phyloP scores from a whole-genome alignment of 805 yeast species.

The Teunomyces cretensis region DNA sequence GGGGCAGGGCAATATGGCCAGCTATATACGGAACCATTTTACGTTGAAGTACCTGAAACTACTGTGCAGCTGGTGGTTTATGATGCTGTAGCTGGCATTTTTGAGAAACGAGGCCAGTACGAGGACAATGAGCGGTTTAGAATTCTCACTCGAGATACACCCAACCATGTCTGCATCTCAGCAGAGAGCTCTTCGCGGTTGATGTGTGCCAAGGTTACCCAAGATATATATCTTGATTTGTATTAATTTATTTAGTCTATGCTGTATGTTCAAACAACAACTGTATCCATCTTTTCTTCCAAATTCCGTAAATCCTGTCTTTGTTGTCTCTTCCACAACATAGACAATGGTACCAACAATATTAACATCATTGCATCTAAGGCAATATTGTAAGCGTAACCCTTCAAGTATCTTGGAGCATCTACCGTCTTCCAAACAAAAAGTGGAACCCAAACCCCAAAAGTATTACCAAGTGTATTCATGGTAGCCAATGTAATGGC shows the following conservation, averaged over 20 bases:
- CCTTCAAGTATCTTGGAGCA: slow-evolving; percentile 21
- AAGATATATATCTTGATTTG: neutral
- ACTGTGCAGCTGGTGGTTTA: neutral
- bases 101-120: neutral
- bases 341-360: slow-evolving; percentile 22
- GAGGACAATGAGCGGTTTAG: neutral
- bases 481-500: slow-evolving; percentile 20
- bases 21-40: slow-evolving; percentile 2
- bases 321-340: slow-evolving; percentile 14
- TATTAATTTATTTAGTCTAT: neutral
- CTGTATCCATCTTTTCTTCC: neutral
- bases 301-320: slow-evolving; percentile 1
- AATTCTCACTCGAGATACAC: neutral
- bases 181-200: neutral
- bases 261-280: neutral
- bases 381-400: slow-evolving; percentile 20
- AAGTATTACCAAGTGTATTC: slow-evolving; percentile 22
- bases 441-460: slow-evolving; percentile 20
- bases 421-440: slow-evolving; percentile 23
- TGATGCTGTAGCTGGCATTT: neutral
- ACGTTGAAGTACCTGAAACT: slow-evolving; percentile 2
- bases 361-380: slow-evolving; percentile 11
- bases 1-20: slow-evolving; percentile 1
- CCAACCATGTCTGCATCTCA: slow-evolving; percentile 2
- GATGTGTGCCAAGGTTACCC: neutral